Evolutionary conservation across 2,329 filamentous ascomycete species (phyloP), one percentile per base, ranked within the genome.

Genomic region (Nemania sp.): DNA sequence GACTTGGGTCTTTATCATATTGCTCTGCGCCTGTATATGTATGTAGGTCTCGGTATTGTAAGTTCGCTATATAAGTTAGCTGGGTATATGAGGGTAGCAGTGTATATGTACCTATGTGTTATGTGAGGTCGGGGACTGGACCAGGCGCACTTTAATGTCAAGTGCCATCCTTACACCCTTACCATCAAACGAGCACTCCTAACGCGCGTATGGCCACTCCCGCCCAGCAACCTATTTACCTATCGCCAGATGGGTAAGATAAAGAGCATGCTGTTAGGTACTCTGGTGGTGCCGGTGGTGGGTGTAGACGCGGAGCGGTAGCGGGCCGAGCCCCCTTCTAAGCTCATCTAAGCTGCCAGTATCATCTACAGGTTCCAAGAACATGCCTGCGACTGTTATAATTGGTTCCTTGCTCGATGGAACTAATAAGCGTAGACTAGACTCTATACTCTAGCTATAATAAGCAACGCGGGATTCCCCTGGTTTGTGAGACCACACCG

Each of bases 401-500:
- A 61, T 65, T 62, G 52, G 56, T 51, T 56, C 54, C 29, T 20
- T 24, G 24, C 18, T 26, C 18, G 38, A 57, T 2, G 53, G 47
- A 45, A 24, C 43, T 43, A 20, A 20, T 62, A 18, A 35, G n/a
- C n/a, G 45, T 49, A 24, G 6, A 49, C 49, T 13, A 27, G 24
- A 29, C 49, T 29, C 5, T 18, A 29, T 29, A 29, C 5, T 8
- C 15, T 29, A 5, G 15, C 29, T 47, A 43, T 43, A 49, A 61
- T 62, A 59, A 62, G 58, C 58, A 62, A 29, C 29, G 43, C 54
- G 4, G 15, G 20, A 13, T 41, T 54, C 64, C 49, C 67, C 67
- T 58, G 59, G 62, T 49, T 32, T 62, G 66, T 66, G 62, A 66
- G 62, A 66, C 62, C 49, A 66, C 58, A 66, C 67, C 54, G 49